Percentiles rank a stretch among this genome's conserved stretches.
Evolutionary conservation across 371 early-diverging fungal genomes (phyloP).

Genomic region (Mucor plumbeus): DNA sequence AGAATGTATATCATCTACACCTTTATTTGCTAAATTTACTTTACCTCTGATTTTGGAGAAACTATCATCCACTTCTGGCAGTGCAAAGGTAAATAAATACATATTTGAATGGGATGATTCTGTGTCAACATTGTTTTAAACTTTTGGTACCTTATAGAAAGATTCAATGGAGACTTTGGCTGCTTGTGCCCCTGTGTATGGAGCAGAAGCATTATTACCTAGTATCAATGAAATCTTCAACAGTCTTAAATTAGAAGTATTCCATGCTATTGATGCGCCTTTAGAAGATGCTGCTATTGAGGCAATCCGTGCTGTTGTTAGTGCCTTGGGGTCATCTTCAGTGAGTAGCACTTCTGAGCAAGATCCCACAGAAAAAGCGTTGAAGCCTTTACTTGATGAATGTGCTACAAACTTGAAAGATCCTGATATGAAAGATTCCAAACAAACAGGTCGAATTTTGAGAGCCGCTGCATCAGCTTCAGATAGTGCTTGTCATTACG

Average conservation of each 20-base stretch:
- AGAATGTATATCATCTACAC: conserved; percentile 71
- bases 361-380: conserved; percentile 64
- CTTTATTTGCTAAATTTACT: conserved; percentile 79
- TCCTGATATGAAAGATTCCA: conserved; percentile 75
- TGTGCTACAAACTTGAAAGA: conserved; percentile 71
- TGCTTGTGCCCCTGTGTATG: conserved; percentile 81
- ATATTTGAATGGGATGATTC: too few relatives aligned
- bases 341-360: conserved; percentile 30
- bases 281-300: conserved; percentile 67
- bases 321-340: conserved; percentile 47
- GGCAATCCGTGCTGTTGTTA: conserved; percentile 64
- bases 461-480: conserved; percentile 71
- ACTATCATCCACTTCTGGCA: conserved; percentile 81
- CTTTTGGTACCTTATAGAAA: conserved; percentile 46
- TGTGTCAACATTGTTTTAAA: background rate
- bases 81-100: conserved; percentile 75
- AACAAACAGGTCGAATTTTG: conserved; percentile 71
- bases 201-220: conserved; percentile 62
- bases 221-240: conserved; percentile 72
- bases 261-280: conserved; percentile 69
- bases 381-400: conserved; percentile 69
- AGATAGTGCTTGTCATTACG: conserved; percentile 68
- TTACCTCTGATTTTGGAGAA: conserved; percentile 91
- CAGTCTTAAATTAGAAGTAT: conserved; percentile 72
- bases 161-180: conserved; percentile 87